phyloP scores from a whole-genome alignment of 306 rosid genomes.

The Gillenia trifoliata region DNA sequence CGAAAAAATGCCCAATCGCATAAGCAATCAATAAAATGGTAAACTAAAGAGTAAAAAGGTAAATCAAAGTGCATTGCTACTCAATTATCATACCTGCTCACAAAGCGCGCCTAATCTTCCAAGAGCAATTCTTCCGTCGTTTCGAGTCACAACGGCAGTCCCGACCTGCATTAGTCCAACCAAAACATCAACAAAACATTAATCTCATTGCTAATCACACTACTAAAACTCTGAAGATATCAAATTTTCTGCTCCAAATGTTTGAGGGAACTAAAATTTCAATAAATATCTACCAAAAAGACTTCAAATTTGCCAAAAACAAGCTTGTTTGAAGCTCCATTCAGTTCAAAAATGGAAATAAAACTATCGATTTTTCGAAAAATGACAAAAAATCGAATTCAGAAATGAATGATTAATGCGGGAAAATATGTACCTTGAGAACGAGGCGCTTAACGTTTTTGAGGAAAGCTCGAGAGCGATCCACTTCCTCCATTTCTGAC shows the following conservation, averaged over 20 bases:
- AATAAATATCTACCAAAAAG: background rate
- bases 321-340: background rate
- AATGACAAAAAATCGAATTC: background rate
- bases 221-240: background rate
- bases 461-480: conserved; percentile 59
- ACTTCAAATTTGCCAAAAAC: background rate
- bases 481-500: conserved; percentile 30
- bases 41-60: background rate
- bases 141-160: conserved; percentile 63
- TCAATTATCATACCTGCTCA: conserved; percentile 59
- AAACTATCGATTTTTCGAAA: background rate
- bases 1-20: background rate
- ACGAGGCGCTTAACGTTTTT: conserved; percentile 60
- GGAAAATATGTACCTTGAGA: conserved; percentile 43
- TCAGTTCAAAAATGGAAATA: background rate
- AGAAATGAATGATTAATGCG: background rate
- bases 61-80: background rate
- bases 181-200: background rate
- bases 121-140: conserved; percentile 56
- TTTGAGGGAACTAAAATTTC: background rate
- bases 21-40: background rate
- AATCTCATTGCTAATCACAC: background rate
- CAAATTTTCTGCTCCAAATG: background rate
- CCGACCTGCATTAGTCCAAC: conserved; percentile 43
- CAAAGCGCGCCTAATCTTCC: conserved; percentile 81